Evolutionary conservation across 2,329 filamentous ascomycete species (phyloP), one percentile per base, ranked within the genome.

Genomic region (Sporothrix pseudoabietina): DNA sequence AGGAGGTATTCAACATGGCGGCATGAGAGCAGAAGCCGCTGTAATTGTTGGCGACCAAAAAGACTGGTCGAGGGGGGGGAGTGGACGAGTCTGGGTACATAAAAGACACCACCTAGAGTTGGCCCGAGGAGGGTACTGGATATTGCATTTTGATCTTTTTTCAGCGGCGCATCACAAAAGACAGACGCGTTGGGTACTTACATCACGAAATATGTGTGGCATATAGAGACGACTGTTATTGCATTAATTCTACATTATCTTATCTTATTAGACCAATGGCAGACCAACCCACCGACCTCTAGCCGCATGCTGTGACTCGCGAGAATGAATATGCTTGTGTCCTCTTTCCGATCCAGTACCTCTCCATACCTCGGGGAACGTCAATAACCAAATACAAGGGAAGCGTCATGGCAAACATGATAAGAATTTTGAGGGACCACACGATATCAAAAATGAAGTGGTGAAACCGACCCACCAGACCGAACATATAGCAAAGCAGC

Each of bases 371-470:
- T 16, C 66, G 30, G 26, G 10, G 19, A 54, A 69, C 16, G 30
- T 41, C 30, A 16, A 22, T 72, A 72, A 35, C 63, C 71, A 73
- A 73, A 63, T 69, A 39, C 55, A 73, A 26, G n/a, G 71, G 71
- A 10, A 63, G 47, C 9, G 44, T 63, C n/a, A 44, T 52, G 32
- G 57, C n/a, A 30, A 72, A 72, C 52, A 52, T 26, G 41, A 69
- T 8, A 52, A 69, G 52, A 30, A 49, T 8, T 54, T 35, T 26
- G 3, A 22, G 8, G 32, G 55, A 69, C 22, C 44, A 41, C 32
- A 63, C 30, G 14, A 72, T 0, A 22, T 14, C 14, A 26, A 52
- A 61, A 32, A 30, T 55, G 32, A 52, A 4, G 19, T 49, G 57
- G 26, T 4, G 30, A 22, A 59, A 22, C 44, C 41, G 44, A 14